Conservation (phyloP, 345 rosid genomes). For the Mangifera indica region DNA sequence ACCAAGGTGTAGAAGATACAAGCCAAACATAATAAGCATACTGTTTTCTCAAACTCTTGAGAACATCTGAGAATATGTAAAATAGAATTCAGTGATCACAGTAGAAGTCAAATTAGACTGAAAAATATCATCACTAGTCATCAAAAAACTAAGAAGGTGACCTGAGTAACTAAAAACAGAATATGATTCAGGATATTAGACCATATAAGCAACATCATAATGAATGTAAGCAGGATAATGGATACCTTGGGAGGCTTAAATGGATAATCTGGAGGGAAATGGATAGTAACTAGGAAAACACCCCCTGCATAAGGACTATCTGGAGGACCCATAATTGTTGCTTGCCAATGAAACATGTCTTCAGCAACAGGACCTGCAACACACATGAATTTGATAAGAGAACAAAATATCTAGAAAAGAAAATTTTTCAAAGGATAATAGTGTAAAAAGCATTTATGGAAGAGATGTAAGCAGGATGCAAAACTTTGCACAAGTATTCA, state of each 20-base stretch:
- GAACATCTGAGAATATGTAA: background rate
- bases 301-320: conserved; percentile 84
- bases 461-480: background rate
- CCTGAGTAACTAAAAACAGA: background rate
- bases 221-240: background rate
- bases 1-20: background rate
- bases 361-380: conserved; percentile 76
- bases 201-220: background rate
- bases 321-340: conserved; percentile 84
- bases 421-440: background rate
- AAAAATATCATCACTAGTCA: background rate
- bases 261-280: conserved; percentile 81
- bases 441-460: background rate
- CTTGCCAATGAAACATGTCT: conserved; percentile 89
- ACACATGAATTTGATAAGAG: background rate
- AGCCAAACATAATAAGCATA: background rate
- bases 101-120: background rate
- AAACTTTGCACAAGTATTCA: background rate
- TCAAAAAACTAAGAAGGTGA: background rate
- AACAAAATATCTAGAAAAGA: background rate
- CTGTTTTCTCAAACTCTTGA: background rate
- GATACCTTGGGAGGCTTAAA: conserved; percentile 78
- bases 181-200: background rate
- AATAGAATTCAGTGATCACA: background rate
- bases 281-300: conserved; percentile 75